A percentile compares a stretch with the other conserved stretches of the same genome.
These are phyloP conservation scores for Scutellaria barbata DNA, from an alignment of 257 asterid genomes.

Conservation along the genomic window DNA sequence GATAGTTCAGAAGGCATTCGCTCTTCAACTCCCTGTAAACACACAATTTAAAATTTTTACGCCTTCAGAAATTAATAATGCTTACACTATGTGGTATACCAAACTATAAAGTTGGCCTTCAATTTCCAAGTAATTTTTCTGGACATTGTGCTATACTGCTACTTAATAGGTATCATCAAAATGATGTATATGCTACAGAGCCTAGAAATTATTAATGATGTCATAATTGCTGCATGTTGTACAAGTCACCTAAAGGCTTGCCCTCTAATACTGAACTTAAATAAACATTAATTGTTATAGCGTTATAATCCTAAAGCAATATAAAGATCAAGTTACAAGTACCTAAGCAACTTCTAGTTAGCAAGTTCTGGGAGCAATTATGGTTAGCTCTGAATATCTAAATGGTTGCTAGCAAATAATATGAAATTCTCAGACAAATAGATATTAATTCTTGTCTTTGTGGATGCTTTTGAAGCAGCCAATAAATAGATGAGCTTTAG, in stretches of 20 bases:
- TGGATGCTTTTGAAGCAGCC: slow-evolving; percentile 7
- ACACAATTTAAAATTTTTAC: slow-evolving; percentile 31
- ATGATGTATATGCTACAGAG: slow-evolving; percentile 1
- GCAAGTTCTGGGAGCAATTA: no score
- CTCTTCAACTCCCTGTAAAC: slow-evolving; percentile 87
- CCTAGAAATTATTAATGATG: background rate
- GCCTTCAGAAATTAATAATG: slow-evolving; percentile 22
- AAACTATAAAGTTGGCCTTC: slow-evolving; percentile 24
- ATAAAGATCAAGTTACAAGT: slow-evolving; percentile 20
- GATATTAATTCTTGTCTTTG: background rate
- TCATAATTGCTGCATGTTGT: slow-evolving; percentile 12
- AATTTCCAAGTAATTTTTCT: slow-evolving; percentile 16
- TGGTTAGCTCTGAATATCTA: background rate
- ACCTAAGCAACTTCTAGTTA: background rate
- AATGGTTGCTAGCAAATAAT: slow-evolving; percentile 6
- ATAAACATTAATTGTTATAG: background rate
- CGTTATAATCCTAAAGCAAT: slow-evolving; percentile 2
- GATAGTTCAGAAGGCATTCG: slow-evolving; percentile 96
- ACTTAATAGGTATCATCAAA: slow-evolving; percentile 29
- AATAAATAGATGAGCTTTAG: background rate
- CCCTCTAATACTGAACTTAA: slow-evolving; percentile 7
- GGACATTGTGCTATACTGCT: slow-evolving; percentile 18
- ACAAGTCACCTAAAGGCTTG: background rate
- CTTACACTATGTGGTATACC: slow-evolving; percentile 28
- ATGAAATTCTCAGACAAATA: slow-evolving; percentile 9